These are phyloP conservation scores for Fraxinus paxiana DNA, from an alignment of 305 asterid species.

Conservation along the genomic window DNA sequence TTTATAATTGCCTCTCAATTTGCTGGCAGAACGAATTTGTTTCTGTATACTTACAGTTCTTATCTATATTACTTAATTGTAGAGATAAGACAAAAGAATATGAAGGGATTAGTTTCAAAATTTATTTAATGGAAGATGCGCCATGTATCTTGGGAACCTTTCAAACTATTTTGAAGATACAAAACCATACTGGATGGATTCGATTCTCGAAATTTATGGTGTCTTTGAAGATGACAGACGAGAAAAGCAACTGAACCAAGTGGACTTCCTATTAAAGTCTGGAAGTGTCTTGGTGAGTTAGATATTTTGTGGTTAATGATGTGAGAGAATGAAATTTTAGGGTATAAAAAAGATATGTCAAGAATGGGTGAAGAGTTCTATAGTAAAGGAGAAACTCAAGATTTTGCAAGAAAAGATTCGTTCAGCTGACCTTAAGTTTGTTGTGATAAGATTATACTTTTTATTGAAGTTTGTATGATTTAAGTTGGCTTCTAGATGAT, in stretches of 20 bases:
- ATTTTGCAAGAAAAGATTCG: not conserved
- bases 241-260: not conserved
- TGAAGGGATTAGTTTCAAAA: not conserved
- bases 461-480: not conserved
- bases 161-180: not conserved
- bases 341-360: not conserved
- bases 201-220: not conserved
- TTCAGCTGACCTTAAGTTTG: not conserved
- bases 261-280: not conserved
- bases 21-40: not conserved
- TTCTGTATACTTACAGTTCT: not conserved
- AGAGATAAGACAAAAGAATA: not conserved
- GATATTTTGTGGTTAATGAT: not conserved
- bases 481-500: not conserved
- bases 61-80: not conserved
- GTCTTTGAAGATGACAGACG: not conserved
- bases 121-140: not conserved
- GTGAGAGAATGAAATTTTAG: not conserved
- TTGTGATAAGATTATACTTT: not conserved
- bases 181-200: not conserved
- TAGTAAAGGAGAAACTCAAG: not conserved
- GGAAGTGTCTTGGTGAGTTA: not conserved
- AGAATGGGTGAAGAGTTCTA: not conserved
- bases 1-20: conserved; percentile 7
- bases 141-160: not conserved